Conservation (phyloP, 2,329 filamentous ascomycete species). For the Polytolypa hystricis region DNA sequence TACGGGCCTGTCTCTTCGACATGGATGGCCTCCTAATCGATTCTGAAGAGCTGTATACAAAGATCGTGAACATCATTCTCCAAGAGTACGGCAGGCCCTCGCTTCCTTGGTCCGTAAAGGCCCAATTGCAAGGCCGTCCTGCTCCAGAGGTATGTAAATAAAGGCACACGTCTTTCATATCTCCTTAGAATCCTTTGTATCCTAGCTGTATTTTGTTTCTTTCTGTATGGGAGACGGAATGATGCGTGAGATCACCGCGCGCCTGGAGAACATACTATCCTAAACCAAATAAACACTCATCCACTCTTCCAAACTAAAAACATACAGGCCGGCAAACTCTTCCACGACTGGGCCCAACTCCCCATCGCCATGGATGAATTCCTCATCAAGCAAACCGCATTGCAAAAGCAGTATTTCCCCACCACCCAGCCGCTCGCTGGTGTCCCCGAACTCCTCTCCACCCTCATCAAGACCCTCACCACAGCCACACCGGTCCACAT, state of each 20-base stretch:
- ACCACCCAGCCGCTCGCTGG: slow-evolving; percentile 67
- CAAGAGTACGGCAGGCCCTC: slow-evolving; percentile 58
- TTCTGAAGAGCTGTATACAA: slow-evolving; percentile 81
- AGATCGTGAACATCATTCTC: slow-evolving; percentile 72
- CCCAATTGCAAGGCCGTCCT: slow-evolving; percentile 64
- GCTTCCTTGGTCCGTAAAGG: slow-evolving; percentile 92
- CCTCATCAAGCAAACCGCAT: slow-evolving; percentile 43
- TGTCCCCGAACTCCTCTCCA: slow-evolving; percentile 53
- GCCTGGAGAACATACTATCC: too few species aligned
- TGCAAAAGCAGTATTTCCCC: slow-evolving; percentile 66
- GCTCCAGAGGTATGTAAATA: slow-evolving; percentile 37
- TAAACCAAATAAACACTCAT: neutral
- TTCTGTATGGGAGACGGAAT: neutral
- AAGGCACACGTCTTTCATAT: neutral
- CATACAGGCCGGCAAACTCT: slow-evolving; percentile 46
- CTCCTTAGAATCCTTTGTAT: neutral
- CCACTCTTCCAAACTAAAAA: neutral
- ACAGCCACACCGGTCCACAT: slow-evolving; percentile 52
- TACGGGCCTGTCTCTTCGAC: slow-evolving; percentile 92
- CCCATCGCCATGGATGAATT: slow-evolving; percentile 65
- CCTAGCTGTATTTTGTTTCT: neutral
- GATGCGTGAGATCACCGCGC: too few species aligned
- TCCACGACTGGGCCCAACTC: slow-evolving; percentile 74
- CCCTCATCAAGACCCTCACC: slow-evolving; percentile 23
- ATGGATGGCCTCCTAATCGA: slow-evolving; percentile 96